Evolutionary conservation across 2,329 filamentous ascomycete genomes (phyloP).

Genomic region (Dothistroma septosporum): DNA sequence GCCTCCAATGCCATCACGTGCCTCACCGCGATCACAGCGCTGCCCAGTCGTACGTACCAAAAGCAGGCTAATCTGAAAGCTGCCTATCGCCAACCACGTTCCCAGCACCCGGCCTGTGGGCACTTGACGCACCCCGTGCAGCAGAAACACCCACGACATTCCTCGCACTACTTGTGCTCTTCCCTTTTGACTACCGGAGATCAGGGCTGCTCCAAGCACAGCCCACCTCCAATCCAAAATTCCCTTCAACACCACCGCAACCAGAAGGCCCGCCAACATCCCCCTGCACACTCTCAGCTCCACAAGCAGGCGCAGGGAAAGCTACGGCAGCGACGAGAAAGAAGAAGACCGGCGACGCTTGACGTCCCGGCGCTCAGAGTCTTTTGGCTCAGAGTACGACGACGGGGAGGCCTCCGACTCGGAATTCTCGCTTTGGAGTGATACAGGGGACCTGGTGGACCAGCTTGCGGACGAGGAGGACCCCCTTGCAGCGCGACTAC

Average conservation of each 20-base stretch:
- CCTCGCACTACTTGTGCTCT: not conserved
- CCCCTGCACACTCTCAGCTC: constrained; percentile 70
- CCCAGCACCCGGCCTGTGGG: not conserved
- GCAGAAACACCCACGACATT: not conserved
- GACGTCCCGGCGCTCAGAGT: constrained; percentile 39
- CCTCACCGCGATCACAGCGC: not conserved
- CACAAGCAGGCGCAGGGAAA: constrained; percentile 42
- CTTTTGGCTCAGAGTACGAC: constrained; percentile 21
- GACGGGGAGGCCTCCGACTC: constrained; percentile 40
- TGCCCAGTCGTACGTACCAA: not conserved
- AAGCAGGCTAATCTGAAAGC: not conserved
- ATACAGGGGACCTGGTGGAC: constrained; percentile 92
- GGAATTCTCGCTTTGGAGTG: constrained; percentile 80
- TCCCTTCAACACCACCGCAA: constrained; percentile 57
- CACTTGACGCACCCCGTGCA: constrained; percentile 4
- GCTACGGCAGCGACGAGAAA: constrained; percentile 47
- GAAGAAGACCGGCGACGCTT: constrained; percentile 48
- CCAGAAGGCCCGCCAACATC: constrained; percentile 75
- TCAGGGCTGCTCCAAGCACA: constrained; percentile 19
- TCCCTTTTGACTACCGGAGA: not conserved
- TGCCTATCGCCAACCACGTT: not conserved
- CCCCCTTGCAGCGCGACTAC: constrained; percentile 68
- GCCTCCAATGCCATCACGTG: not conserved
- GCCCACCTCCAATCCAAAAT: constrained; percentile 70
- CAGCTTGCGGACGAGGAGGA: constrained; percentile 81